These are phyloP conservation scores for Glebionis coronaria DNA, from an alignment of 129 eudicot genomes.

Conservation along the genomic window DNA sequence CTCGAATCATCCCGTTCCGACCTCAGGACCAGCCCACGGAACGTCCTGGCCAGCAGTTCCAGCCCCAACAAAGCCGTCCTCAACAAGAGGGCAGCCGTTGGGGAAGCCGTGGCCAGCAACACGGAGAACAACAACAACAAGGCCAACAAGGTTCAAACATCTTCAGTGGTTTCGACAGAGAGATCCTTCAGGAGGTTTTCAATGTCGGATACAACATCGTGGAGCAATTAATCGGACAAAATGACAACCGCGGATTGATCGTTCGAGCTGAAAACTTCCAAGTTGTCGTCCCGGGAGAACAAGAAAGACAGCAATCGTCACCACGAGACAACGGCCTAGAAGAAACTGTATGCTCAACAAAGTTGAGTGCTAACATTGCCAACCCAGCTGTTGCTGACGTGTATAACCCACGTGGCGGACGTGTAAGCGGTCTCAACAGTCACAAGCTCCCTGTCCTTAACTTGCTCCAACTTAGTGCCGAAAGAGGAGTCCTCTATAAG, in stretches of 20 bases:
- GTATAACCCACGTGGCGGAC: slow-evolving; percentile 67
- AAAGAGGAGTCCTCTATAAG: slow-evolving; percentile 59
- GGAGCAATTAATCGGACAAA: slow-evolving; percentile 24
- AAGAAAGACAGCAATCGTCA: slow-evolving; percentile 13
- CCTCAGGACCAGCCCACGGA: slow-evolving; percentile 4
- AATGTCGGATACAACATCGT: slow-evolving; percentile 28
- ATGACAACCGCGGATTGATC: slow-evolving; percentile 41
- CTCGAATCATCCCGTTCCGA: background rate
- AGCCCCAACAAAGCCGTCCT: background rate
- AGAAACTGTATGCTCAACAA: slow-evolving; percentile 46
- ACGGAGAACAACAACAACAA: background rate
- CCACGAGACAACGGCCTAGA: slow-evolving; percentile 42
- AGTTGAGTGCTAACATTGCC: slow-evolving; percentile 41
- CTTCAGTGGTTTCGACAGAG: slow-evolving; percentile 37
- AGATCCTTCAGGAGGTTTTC: slow-evolving; percentile 28
- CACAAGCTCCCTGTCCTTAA: slow-evolving; percentile 53
- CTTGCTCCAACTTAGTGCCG: slow-evolving; percentile 59
- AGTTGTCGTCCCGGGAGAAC: slow-evolving; percentile 23
- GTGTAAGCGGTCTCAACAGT: slow-evolving; percentile 46
- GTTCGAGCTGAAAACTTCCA: slow-evolving; percentile 35
- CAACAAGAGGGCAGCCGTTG: background rate
- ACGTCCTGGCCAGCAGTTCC: background rate
- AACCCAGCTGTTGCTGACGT: slow-evolving; percentile 47
- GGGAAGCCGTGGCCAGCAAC: background rate
- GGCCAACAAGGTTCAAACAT: slow-evolving; percentile 30